These are phyloP conservation scores for Pulveroboletus sp. DNA, from an alignment of 768 basidiomycete species.

Conservation along the genomic window DNA sequence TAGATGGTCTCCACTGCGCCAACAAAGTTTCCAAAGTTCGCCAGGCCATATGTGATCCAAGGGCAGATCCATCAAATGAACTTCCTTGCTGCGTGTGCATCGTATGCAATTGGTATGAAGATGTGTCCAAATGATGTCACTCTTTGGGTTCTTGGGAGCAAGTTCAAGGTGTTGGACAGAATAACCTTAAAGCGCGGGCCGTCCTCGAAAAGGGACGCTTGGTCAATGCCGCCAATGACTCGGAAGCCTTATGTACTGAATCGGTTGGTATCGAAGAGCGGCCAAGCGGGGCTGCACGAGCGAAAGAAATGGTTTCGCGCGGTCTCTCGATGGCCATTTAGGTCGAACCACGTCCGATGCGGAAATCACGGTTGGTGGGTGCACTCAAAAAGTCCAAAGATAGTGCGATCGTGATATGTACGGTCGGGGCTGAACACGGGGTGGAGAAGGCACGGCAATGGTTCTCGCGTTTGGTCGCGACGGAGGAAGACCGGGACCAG, in stretches of 20 bases:
- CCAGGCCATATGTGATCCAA: slow-evolving; percentile 96
- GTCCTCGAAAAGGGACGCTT: slow-evolving; percentile 87
- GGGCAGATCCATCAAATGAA: slow-evolving; percentile 85
- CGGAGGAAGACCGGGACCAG: slow-evolving; percentile 51
- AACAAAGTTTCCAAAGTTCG: slow-evolving; percentile 80
- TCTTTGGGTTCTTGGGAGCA: slow-evolving; percentile 86
- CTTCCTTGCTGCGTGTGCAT: slow-evolving; percentile 64
- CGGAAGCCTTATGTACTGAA: slow-evolving; percentile 90
- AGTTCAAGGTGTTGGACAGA: slow-evolving; percentile 87
- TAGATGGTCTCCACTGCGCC: slow-evolving; percentile 72
- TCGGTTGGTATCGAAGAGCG: slow-evolving; percentile 90
- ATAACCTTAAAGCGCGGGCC: slow-evolving; percentile 91
- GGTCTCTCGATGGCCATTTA: slow-evolving; percentile 87
- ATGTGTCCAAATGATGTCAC: slow-evolving; percentile 82
- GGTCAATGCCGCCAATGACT: slow-evolving; percentile 82
- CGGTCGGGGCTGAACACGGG: slow-evolving; percentile 93
- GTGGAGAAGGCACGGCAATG: slow-evolving; percentile 93
- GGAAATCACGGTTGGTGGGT: slow-evolving; percentile 88
- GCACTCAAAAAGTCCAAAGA: slow-evolving; percentile 91
- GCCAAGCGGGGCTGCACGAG: slow-evolving; percentile 73
- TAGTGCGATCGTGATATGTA: slow-evolving; percentile 82
- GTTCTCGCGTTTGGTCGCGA: slow-evolving; percentile 81
- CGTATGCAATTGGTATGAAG: slow-evolving; percentile 83
- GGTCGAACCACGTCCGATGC: slow-evolving; percentile 83
- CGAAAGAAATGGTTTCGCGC: slow-evolving; percentile 83